Conservation (phyloP, 2,329 filamentous ascomycete genomes). For the Westerdykella aurantiaca region DNA sequence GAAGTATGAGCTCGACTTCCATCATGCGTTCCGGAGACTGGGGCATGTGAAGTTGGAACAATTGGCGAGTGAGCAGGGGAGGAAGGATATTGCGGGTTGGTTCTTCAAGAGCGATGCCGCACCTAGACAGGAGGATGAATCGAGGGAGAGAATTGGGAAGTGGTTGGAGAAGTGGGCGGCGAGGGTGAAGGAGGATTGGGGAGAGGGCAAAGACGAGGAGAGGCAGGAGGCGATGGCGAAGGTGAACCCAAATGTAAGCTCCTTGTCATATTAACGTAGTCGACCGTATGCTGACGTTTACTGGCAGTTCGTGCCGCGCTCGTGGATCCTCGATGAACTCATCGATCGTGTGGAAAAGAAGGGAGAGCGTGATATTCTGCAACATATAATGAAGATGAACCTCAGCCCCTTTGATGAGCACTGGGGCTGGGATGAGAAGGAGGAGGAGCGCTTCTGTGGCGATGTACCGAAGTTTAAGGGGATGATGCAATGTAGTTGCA, state of each 20-base stretch:
- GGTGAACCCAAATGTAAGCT: constrained; percentile 70
- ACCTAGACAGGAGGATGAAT: constrained; percentile 53
- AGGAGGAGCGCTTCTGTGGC: constrained; percentile 77
- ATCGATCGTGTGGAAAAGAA: constrained; percentile 84
- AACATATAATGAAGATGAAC: constrained; percentile 74
- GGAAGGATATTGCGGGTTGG: constrained; percentile 58
- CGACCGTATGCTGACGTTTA: constrained; percentile 3
- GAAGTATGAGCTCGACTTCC: constrained; percentile 80
- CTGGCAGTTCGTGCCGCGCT: constrained; percentile 70
- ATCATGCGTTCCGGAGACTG: constrained; percentile 84
- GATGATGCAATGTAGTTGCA: constrained; percentile 92
- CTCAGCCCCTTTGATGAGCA: constrained; percentile 76
- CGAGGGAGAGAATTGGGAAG: constrained; percentile 59
- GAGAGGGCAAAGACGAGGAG: constrained; percentile 52
- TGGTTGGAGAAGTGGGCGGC: constrained; percentile 79
- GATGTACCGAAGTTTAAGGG: constrained; percentile 74
- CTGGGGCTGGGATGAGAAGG: constrained; percentile 62
- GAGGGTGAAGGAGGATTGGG: constrained; percentile 72
- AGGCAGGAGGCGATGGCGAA: constrained; percentile 70
- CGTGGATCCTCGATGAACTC: constrained; percentile 90
- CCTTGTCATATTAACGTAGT: neutral
- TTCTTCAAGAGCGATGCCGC: constrained; percentile 74
- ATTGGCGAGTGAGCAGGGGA: constrained; percentile 58
- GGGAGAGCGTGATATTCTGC: constrained; percentile 71
- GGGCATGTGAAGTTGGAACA: constrained; percentile 58